phyloP scores from a whole-genome alignment of 2,329 filamentous ascomycete genomes.

The Pseudovirgaria hyperparasitica region DNA sequence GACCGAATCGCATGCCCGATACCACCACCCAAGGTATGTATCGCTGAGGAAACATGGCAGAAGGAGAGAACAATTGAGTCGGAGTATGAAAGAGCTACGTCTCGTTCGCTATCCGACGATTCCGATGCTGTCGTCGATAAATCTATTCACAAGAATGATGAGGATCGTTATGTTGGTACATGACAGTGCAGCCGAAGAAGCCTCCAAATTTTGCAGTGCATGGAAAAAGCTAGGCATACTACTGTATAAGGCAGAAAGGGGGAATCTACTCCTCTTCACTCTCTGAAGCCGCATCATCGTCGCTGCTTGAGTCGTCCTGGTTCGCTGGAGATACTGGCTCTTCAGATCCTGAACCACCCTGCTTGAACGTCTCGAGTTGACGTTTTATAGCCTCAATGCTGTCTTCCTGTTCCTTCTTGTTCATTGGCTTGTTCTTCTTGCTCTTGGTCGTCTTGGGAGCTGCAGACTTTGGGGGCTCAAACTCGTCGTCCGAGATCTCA shows the following conservation, averaged over 20 bases:
- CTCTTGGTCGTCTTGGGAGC: constrained; percentile 36
- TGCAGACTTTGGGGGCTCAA: constrained; percentile 30
- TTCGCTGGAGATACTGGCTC: constrained; percentile 9
- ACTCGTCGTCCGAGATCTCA: constrained; percentile 33
- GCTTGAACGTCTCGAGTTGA: constrained; percentile 34
- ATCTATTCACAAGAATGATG: constrained; percentile 11
- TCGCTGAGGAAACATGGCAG: too few species aligned
- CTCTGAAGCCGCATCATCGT: constrained; percentile 41
- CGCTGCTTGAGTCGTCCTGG: constrained; percentile 38
- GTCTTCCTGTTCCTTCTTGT: constrained; percentile 56
- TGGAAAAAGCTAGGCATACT: not conserved
- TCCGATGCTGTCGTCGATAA: too few species aligned
- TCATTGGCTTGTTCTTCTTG: constrained; percentile 69
- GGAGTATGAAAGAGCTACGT: too few species aligned
- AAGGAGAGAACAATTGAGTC: too few species aligned
- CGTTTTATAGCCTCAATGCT: constrained; percentile 52
- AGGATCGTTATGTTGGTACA: too few species aligned
- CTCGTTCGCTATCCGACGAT: too few species aligned
- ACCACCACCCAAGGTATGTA: too few species aligned
- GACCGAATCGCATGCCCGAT: too few species aligned
- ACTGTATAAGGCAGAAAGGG: constrained; percentile 1
- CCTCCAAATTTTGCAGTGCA: constrained; percentile 10
- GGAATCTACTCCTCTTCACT: constrained; percentile 29
- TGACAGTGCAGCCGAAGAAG: too few species aligned
- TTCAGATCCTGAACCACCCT: not conserved